Evolutionary conservation across 345 rosid species (phyloP).

Genomic region (Barbarea vulgaris): DNA sequence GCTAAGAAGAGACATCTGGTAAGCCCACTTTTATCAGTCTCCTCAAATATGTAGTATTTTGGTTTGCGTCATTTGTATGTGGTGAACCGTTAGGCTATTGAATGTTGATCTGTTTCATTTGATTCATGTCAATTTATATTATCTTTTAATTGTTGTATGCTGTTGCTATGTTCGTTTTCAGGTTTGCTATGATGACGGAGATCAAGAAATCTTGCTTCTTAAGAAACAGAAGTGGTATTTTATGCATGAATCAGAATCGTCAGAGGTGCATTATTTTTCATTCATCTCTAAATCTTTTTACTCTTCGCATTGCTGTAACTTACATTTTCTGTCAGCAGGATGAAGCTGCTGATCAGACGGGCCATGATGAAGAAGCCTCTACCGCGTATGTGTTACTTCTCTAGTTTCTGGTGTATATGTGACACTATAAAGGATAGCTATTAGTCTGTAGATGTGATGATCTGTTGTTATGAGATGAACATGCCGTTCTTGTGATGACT

Average conservation of each 20-base stretch:
- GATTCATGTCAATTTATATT: conserved; percentile 8
- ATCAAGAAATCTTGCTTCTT: conserved; percentile 62
- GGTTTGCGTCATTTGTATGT: conserved; percentile 17
- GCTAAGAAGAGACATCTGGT: conserved; percentile 81
- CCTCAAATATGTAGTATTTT: conserved; percentile 9
- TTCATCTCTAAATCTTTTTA: neutral
- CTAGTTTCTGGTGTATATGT: conserved; percentile 10
- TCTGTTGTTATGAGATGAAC: conserved; percentile 16
- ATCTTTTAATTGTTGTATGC: neutral
- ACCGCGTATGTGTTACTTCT: conserved; percentile 56
- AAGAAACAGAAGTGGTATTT: conserved; percentile 65
- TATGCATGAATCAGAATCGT: conserved; percentile 42
- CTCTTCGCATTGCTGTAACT: conserved; percentile 21
- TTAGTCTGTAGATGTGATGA: conserved; percentile 17
- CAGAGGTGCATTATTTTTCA: conserved; percentile 47
- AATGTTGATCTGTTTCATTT: neutral
- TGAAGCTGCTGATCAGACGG: conserved; percentile 48
- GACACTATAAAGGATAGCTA: conserved; percentile 12
- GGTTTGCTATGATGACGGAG: conserved; percentile 86
- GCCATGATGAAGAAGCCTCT: conserved; percentile 51
- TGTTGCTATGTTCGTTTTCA: conserved; percentile 35
- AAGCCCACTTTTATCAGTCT: conserved; percentile 19
- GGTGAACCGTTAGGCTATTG: neutral
- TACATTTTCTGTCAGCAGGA: conserved; percentile 51
- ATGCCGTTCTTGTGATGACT: conserved; percentile 18